These are phyloP conservation scores for Fusarium veterinarium DNA, from an alignment of 2,329 filamentous ascomycete species.

Conservation along the genomic window DNA sequence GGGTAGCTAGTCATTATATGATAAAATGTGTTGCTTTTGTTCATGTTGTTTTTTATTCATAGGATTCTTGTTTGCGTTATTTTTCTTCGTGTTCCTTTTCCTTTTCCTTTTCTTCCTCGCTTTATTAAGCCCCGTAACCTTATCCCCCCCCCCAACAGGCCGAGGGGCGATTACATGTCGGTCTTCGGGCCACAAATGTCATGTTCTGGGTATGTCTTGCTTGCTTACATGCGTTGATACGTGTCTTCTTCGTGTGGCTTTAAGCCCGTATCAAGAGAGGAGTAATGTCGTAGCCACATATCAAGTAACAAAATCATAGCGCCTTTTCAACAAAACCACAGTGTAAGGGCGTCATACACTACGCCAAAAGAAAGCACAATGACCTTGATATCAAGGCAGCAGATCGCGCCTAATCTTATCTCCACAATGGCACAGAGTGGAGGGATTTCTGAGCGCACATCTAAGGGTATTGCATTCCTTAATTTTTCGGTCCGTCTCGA, in stretches of 20 bases:
- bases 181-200: background rate
- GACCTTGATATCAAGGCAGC: background rate
- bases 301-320: background rate
- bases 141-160: background rate
- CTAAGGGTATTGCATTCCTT: background rate
- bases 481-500: background rate
- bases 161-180: background rate
- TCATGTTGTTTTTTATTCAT: background rate
- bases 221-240: background rate
- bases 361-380: background rate
- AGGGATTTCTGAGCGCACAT: rapidly evolving
- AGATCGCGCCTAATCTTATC: rapidly evolving
- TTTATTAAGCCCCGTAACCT: background rate
- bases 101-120: background rate
- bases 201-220: rapidly evolving
- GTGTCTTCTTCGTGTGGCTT: background rate
- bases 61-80: no score
- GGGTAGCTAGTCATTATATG: no score
- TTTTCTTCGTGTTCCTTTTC: no score
- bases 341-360: background rate
- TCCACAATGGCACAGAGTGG: no score
- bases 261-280: background rate
- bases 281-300: background rate
- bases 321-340: background rate
- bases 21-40: background rate